Base-by-base conservation (phyloP, 1,284 basidiomycete genomes). In the Ganoderma lingzhi region DNA sequence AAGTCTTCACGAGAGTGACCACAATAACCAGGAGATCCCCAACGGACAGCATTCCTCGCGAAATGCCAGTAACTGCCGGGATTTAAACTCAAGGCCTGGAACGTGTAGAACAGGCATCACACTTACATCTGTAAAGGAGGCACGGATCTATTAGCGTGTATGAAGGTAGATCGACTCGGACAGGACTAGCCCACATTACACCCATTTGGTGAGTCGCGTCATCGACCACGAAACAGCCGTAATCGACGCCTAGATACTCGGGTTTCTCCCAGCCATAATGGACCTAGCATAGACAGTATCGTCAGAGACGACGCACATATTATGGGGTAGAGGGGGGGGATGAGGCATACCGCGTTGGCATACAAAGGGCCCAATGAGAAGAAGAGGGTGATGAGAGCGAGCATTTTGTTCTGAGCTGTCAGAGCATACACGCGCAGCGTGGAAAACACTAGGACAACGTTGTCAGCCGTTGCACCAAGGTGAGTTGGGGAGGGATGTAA, bases 251-350 rank as follows among this genome's bases (percentile, higher is more conserved):
- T 5, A 65, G 37, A 32, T 65, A 65, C 6, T 23, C 41, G 3
- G 64, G 64, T 44, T 65, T 60, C n/a, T 60, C 30, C 64, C 64
- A 65, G n/a, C 30, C 56, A 35, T 60, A 65, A 35, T 65, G 64
- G 37, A 51, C 37, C 64, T 65, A 51, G 14, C n/a, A 5, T 8
- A 32, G 58, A 28, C 17, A 12, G 3, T 2, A 6, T 37, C n/a
- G 58, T n/a, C 37, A 56, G 30, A 23, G 6, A 17, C 30, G 15
- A 32, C 8, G 41, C 6, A 28, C 19, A 23, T 15, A 41, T 9
- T 23, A 12, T 41, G 39, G 8, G 14, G 14, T n/a, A 56, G 15
- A 9, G 53, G 23, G 53, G 53, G 30, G 4, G 17, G n/a, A 45
- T n/a, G n/a, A n/a, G 23, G 48, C 64, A 6, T 19, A 65, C 64